Evolutionary conservation across 2,329 filamentous ascomycete genomes (phyloP).

Genomic region (Chlorencoelia australis): DNA sequence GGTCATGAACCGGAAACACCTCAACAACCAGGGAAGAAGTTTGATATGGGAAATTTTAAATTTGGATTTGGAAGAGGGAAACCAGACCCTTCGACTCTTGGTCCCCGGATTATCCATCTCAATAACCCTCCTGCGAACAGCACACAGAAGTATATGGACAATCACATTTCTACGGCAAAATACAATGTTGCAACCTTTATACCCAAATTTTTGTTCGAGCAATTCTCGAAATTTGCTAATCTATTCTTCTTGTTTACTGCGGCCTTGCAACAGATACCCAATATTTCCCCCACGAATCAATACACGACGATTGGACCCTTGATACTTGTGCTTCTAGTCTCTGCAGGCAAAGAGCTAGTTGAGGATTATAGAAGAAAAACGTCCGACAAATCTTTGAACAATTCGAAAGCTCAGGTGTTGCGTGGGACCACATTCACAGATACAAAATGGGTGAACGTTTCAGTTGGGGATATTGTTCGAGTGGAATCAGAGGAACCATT

Average conservation of each 20-base stretch:
- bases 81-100: constrained; percentile 80
- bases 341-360: constrained; percentile 85
- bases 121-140: constrained; percentile 94
- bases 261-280: constrained; percentile 85
- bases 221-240: constrained; percentile 99
- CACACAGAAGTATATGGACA: constrained; percentile 84
- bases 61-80: constrained; percentile 83
- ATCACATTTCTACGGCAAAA: constrained; percentile 95
- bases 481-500: constrained; percentile 94
- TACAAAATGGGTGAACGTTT: constrained; percentile 86
- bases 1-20: constrained; percentile 34
- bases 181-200: constrained; percentile 91
- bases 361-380: constrained; percentile 87
- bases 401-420: constrained; percentile 73
- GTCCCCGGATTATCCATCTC: constrained; percentile 84
- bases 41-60: constrained; percentile 71
- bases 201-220: constrained; percentile 94
- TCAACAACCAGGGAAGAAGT: constrained; percentile 40
- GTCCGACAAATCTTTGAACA: constrained; percentile 80
- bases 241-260: constrained; percentile 99
- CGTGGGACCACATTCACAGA: constrained; percentile 77
- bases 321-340: constrained; percentile 82
- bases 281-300: constrained; percentile 85
- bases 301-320: constrained; percentile 97
- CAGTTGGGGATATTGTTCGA: constrained; percentile 83